Evolutionary conservation across 768 basidiomycete species (phyloP), one percentile per base, ranked within the genome.

Genomic region (Rhizopogon sp.): DNA sequence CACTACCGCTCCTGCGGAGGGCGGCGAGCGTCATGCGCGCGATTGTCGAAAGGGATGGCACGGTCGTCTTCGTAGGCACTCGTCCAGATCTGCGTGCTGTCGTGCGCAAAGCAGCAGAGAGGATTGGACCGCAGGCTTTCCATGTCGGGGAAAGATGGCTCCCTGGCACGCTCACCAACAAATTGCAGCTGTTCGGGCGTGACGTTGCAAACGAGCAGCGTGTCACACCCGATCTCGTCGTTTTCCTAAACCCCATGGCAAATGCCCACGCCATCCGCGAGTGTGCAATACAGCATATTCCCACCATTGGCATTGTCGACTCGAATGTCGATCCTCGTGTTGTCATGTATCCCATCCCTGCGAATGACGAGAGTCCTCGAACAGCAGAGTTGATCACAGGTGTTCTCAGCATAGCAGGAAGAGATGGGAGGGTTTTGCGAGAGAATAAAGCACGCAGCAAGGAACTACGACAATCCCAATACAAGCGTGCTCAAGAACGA

Each of bases 271-370:
- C 92, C 14, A 89, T 98, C 63, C 84, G 88, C 52, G 97, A 99
- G 74, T 95, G 93, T 63, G 92, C 93, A 14, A 77, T 85, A 53
- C 81, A 87, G 58, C 88, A 95, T 65, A 82, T 98, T 54, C 97
- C 97, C 0, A 98, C 97, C 1, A 85, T 98, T 56, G 97, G 88
- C 35, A 85, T 98, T 56, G 83, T 95, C 52, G 97, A 99, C 71
- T 92, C 94, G 20, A 93, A 99, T 67, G 89, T 85, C 42, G 97
- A 99, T 72, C 97, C 97, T 5, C 85, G 97, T 25, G 79, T 93
- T 39, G 95, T 99, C 58, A 97, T 98, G 81, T 98, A 97, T 70
- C 89, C 97, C 42, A 98, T 99, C 65, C 95, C 94, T 0, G 94
- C 92, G n/a, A 99, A 98, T 70, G 93, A 96, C 72, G 97, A 99